Evolutionary conservation across 2,329 filamentous ascomycete species (phyloP).

Genomic region (Hypoxylon sp.): DNA sequence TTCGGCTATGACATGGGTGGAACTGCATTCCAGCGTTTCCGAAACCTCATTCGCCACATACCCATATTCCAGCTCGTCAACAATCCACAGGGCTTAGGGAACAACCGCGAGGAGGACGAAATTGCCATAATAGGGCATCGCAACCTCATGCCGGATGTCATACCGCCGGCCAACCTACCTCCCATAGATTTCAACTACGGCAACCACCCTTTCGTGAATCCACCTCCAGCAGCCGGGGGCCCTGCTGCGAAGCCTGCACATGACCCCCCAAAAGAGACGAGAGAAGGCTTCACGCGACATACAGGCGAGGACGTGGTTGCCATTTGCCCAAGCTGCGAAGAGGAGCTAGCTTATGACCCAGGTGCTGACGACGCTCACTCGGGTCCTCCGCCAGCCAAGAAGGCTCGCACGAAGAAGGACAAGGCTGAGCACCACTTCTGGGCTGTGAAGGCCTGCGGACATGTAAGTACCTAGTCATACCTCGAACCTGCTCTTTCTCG

Average conservation of each 20-base stretch:
- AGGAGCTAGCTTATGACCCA: constrained; percentile 83
- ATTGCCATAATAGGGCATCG: constrained; percentile 46
- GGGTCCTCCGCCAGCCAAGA: constrained; percentile 54
- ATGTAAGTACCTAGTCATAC: constrained; percentile 72
- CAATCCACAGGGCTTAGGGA: constrained; percentile 18
- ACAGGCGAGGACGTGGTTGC: constrained; percentile 78
- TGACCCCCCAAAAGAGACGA: constrained; percentile 72
- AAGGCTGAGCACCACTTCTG: constrained; percentile 86
- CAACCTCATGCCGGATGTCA: constrained; percentile 28
- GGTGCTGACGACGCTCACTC: constrained; percentile 52
- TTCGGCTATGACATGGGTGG: not conserved
- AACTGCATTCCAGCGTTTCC: constrained; percentile 27
- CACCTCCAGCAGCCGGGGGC: constrained; percentile 15
- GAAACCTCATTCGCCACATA: constrained; percentile 37
- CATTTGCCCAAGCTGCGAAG: constrained; percentile 87
- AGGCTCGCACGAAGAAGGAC: constrained; percentile 62
- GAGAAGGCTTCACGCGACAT: constrained; percentile 83
- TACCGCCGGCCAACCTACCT: constrained; percentile 14
- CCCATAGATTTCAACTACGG: constrained; percentile 48
- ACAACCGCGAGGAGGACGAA: constrained; percentile 44
- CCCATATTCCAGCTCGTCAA: constrained; percentile 43
- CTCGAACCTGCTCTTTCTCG: not conserved
- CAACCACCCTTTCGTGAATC: constrained; percentile 40
- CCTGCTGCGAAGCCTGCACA: constrained; percentile 63
- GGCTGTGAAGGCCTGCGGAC: constrained; percentile 90